Percentiles rank a stretch among this genome's conserved stretches.
Conservation (phyloP, 176 grass and related monocot genomes). For the Stipa capillata region DNA sequence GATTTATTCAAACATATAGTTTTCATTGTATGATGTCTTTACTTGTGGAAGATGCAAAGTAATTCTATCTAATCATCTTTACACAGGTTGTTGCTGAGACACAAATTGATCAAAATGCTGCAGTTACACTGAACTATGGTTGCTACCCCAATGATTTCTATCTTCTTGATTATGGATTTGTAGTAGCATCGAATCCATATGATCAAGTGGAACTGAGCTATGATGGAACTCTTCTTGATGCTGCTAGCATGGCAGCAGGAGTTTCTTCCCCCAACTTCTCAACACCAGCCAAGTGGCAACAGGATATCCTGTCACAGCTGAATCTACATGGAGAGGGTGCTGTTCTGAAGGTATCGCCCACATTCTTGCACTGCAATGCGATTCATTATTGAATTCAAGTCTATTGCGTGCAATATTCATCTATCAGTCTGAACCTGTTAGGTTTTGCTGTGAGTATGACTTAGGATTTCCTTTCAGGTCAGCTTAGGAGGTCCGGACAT, state of each 20-base stretch:
- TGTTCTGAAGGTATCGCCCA: slow-evolving; percentile 47
- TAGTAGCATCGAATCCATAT: slow-evolving; percentile 72
- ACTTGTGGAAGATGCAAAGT: neutral
- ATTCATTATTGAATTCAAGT: neutral
- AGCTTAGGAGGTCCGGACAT: slow-evolving; percentile 59
- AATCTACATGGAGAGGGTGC: slow-evolving; percentile 69
- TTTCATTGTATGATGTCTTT: neutral
- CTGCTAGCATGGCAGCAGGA: slow-evolving; percentile 84
- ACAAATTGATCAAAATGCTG: slow-evolving; percentile 49
- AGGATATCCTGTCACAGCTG: slow-evolving; percentile 59
- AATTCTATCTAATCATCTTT: neutral
- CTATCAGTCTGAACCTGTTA: neutral
- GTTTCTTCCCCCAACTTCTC: slow-evolving; percentile 71
- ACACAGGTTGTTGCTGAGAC: slow-evolving; percentile 66
- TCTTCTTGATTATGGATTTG: slow-evolving; percentile 95
- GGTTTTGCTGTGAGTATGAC: neutral
- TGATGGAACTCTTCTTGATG: slow-evolving; percentile 80
- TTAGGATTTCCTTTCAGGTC: slow-evolving; percentile 39
- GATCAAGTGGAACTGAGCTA: slow-evolving; percentile 87
- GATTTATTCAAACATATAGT: neutral
- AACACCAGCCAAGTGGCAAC: slow-evolving; percentile 70
- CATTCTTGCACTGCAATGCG: neutral
- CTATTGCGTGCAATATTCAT: neutral
- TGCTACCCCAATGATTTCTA: slow-evolving; percentile 88
- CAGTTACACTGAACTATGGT: slow-evolving; percentile 84